Percentiles rank a stretch among this genome's conserved stretches.
Evolutionary conservation across 2,329 filamentous ascomycete species (phyloP).

Genomic region (Scopulariopsis brevicaulis): DNA sequence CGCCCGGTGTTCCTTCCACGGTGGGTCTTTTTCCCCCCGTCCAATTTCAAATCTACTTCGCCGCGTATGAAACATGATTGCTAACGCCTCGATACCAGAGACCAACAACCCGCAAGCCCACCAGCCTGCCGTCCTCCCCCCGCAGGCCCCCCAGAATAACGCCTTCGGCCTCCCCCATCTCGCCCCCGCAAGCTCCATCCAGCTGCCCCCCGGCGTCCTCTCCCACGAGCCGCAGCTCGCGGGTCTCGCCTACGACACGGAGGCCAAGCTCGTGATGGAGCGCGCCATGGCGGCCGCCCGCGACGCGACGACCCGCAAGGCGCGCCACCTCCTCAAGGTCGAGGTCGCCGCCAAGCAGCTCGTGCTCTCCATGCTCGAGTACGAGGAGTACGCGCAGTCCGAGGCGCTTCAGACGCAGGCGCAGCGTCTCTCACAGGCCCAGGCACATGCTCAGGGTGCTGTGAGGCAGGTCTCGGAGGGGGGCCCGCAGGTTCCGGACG

Average conservation of each 20-base stretch:
- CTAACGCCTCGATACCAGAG: constrained; percentile 19
- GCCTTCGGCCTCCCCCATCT: constrained; percentile 5
- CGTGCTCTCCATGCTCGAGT: constrained; percentile 38
- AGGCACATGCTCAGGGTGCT: background rate
- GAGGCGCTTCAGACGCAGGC: constrained; percentile 13
- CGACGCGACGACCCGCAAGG: constrained; percentile 24
- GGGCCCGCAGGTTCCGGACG: background rate
- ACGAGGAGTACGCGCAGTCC: constrained; percentile 28
- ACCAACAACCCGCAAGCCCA: constrained; percentile 28
- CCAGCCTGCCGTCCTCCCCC: constrained; percentile 12
- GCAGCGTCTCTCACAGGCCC: background rate
- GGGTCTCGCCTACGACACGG: constrained; percentile 16
- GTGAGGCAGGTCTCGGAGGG: background rate
- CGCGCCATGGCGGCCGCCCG: constrained; percentile 34
- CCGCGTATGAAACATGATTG: background rate
- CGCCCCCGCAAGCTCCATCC: constrained; percentile 2
- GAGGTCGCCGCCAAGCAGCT: constrained; percentile 43
- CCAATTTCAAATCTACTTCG: background rate
- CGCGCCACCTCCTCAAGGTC: constrained; percentile 36
- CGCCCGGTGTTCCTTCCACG: constrained; percentile 47
- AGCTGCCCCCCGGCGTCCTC: constrained; percentile 4
- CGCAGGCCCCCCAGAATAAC: constrained; percentile 4
- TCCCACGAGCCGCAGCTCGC: constrained; percentile 5
- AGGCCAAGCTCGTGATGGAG: constrained; percentile 28
- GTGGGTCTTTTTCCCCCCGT: constrained; percentile 21